Conservation (phyloP, 1,284 basidiomycete genomes). For the Anthracocystis walkeri region DNA sequence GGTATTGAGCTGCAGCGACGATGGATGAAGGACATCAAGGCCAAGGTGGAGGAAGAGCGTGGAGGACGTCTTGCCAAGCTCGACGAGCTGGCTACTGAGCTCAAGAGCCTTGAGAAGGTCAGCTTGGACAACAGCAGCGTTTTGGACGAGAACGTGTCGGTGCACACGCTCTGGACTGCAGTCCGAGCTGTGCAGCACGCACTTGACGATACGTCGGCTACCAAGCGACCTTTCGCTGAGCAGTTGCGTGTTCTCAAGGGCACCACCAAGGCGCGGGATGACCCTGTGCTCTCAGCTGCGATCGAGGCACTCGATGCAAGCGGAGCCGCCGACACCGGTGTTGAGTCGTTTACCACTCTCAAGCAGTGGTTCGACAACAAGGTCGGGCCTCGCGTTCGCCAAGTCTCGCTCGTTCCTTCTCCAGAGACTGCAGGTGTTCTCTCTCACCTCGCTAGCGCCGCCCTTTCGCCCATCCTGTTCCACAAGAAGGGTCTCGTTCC, state of each 20-base stretch:
- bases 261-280: slow-evolving; percentile 74
- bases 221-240: slow-evolving; percentile 84
- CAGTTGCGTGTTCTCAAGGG: slow-evolving; percentile 83
- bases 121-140: slow-evolving; percentile 89
- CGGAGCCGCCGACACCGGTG: slow-evolving; percentile 81
- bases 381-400: slow-evolving; percentile 85
- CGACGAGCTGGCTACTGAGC: slow-evolving; percentile 87
- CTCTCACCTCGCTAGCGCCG: slow-evolving; percentile 84
- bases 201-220: slow-evolving; percentile 74
- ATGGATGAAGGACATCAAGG: slow-evolving; percentile 96
- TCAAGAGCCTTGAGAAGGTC: slow-evolving; percentile 90
- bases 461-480: slow-evolving; percentile 83
- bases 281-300: slow-evolving; percentile 71
- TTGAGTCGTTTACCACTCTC: slow-evolving; percentile 89
- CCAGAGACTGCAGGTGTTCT: slow-evolving; percentile 87
- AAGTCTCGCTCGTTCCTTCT: slow-evolving; percentile 81
- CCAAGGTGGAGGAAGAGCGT: slow-evolving; percentile 94
- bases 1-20: slow-evolving; percentile 96
- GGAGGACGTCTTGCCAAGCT: slow-evolving; percentile 94
- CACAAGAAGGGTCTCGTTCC: slow-evolving; percentile 77
- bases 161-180: slow-evolving; percentile 76
- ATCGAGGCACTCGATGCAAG: slow-evolving; percentile 73
- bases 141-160: slow-evolving; percentile 87
- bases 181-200: slow-evolving; percentile 69
- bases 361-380: slow-evolving; percentile 87